These are phyloP conservation scores for Rhodosorus marinus DNA, from an alignment of 23 red algal species.

Conservation along the genomic window DNA sequence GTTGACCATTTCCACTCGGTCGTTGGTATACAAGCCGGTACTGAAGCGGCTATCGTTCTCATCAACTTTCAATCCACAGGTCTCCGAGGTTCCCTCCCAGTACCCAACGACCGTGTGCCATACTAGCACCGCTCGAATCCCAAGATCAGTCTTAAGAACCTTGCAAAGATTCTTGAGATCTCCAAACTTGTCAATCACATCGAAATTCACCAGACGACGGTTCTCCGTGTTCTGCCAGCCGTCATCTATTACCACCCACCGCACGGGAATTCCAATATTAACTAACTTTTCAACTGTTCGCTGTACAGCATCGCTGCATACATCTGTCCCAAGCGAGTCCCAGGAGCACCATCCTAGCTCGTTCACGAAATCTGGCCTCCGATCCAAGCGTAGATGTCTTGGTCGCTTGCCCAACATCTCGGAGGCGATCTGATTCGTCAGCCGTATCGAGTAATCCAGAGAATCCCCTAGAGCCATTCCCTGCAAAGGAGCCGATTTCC, in stretches of 20 bases:
- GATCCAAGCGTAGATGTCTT: background rate
- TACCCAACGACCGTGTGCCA: conserved; percentile 38
- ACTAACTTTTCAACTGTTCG: background rate
- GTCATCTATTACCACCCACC: conserved; percentile 36
- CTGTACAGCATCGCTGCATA: background rate
- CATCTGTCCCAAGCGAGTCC: background rate
- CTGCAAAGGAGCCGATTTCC: too few relatives aligned
- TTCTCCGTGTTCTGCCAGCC: conserved; percentile 24
- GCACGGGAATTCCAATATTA: background rate
- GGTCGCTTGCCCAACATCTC: too few relatives aligned
- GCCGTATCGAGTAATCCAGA: too few relatives aligned
- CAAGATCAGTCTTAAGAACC: background rate
- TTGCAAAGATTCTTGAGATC: too few relatives aligned
- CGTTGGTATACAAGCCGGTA: conserved; percentile 16
- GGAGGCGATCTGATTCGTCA: too few relatives aligned
- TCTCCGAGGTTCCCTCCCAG: conserved; percentile 22
- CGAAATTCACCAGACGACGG: conserved; percentile 4
- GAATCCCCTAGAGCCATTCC: too few relatives aligned
- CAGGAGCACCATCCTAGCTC: conserved; percentile 1
- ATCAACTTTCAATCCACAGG: conserved; percentile 7
- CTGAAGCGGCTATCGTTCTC: conserved; percentile 4
- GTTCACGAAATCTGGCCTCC: background rate
- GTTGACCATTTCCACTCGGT: conserved; percentile 1
- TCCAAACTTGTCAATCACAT: conserved; percentile 29
- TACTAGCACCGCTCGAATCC: conserved; percentile 1